Percentiles rank a stretch among this genome's conserved stretches.
Evolutionary conservation across 1,139 yeast species (phyloP).

Genomic region (Nematodospora anomalae): DNA sequence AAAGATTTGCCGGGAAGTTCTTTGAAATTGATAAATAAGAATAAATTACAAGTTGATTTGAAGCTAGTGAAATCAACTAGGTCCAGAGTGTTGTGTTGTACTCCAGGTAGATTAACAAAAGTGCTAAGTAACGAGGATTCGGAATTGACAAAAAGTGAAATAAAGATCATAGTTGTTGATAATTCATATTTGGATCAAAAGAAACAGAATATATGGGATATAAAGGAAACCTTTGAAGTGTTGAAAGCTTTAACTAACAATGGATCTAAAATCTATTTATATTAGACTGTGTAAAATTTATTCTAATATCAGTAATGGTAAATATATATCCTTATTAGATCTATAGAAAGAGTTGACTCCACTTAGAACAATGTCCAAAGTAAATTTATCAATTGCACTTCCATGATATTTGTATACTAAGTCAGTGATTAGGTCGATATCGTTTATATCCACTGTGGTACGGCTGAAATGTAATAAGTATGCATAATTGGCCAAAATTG

Average conservation of each 20-base stretch:
- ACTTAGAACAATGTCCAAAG: conserved; percentile 19
- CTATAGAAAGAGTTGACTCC: conserved; percentile 32
- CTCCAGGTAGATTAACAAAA: conserved; percentile 62
- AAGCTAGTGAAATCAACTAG: conserved; percentile 49
- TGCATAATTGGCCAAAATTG: conserved; percentile 24
- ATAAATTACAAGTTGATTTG: conserved; percentile 59
- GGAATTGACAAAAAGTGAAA: conserved; percentile 44
- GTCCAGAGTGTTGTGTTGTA: conserved; percentile 57
- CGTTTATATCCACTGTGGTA: conserved; percentile 11
- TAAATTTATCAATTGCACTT: conserved; percentile 17
- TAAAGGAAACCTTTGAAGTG: conserved; percentile 44
- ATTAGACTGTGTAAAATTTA: conserved; percentile 23
- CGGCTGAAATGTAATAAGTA: conserved; percentile 27
- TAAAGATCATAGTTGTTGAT: conserved; percentile 61
- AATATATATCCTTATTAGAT: conserved; percentile 30
- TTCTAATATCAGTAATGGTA: conserved; percentile 32
- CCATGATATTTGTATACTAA: conserved; percentile 2
- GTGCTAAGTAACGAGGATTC: conserved; percentile 44
- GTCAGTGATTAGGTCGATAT: conserved; percentile 5
- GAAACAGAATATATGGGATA: conserved; percentile 64
- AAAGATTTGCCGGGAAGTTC: conserved; percentile 56
- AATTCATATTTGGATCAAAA: conserved; percentile 63
- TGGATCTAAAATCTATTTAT: conserved; percentile 52
- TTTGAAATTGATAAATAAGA: conserved; percentile 65
- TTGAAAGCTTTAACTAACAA: conserved; percentile 41